These are phyloP conservation scores for Blastocystis sp. DNA, from an alignment of 352 stramenopile genomes.

Conservation along the genomic window DNA sequence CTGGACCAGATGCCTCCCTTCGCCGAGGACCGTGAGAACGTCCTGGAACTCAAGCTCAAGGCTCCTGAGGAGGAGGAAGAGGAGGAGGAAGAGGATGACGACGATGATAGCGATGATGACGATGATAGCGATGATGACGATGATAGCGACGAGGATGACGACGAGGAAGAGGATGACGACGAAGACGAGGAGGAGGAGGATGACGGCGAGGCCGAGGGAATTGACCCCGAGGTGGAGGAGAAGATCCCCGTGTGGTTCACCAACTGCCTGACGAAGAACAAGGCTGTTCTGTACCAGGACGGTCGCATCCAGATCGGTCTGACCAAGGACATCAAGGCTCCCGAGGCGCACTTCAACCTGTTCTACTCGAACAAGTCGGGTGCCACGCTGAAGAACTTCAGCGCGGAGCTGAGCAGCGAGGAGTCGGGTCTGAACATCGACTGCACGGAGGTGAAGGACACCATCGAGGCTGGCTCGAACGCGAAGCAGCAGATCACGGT, in stretches of 20 bases:
- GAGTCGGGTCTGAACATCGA: slow-evolving; percentile 40
- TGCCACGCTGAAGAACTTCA: slow-evolving; percentile 71
- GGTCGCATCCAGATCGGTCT: slow-evolving; percentile 81
- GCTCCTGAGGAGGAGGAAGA: slow-evolving; percentile 67
- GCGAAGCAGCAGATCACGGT: slow-evolving; percentile 53
- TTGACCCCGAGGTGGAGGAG: slow-evolving; percentile 30
- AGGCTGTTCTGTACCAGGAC: slow-evolving; percentile 80
- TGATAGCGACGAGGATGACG: slow-evolving; percentile 59
- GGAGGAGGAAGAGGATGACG: slow-evolving; percentile 57
- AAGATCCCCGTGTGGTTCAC: slow-evolving; percentile 65
- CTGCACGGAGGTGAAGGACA: slow-evolving; percentile 10
- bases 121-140: slow-evolving; percentile 55
- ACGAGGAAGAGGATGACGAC: slow-evolving; percentile 58
- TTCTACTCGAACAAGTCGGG: slow-evolving; percentile 85
- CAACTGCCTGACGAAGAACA: slow-evolving; percentile 75
- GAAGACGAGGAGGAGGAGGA: slow-evolving; percentile 60
- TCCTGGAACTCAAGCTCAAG: slow-evolving; percentile 69
- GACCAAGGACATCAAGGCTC: slow-evolving; percentile 78
- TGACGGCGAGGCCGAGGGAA: slow-evolving; percentile 55
- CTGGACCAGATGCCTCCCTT: slow-evolving; percentile 92
- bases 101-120: slow-evolving; percentile 14
- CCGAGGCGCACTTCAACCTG: slow-evolving; percentile 79
- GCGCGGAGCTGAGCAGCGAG: slow-evolving; percentile 12
- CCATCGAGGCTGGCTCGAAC: slow-evolving; percentile 40
- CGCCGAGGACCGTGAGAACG: slow-evolving; percentile 77